A percentile compares a stretch with the other conserved stretches of the same genome.
Evolutionary conservation across 2,329 filamentous ascomycete genomes (phyloP).

Genomic region (Diaporthe australafricana): DNA sequence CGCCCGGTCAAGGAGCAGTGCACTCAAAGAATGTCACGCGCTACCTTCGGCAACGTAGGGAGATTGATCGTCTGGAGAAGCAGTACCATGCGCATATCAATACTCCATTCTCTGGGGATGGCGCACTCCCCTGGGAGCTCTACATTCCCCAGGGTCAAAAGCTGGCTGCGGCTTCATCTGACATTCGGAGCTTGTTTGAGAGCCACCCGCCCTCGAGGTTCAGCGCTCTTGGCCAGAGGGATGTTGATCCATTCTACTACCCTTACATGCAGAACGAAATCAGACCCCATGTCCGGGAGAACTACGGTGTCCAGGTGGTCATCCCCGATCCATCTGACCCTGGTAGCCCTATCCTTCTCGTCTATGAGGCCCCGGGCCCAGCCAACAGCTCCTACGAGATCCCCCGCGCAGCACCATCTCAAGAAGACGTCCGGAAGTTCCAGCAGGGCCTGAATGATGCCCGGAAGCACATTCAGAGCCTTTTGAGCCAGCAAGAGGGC

Average conservation of each 20-base stretch:
- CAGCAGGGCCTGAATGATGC: conserved; percentile 67
- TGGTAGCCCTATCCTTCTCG: conserved; percentile 74
- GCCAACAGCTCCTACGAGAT: conserved; percentile 61
- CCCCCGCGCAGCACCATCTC: conserved; percentile 63
- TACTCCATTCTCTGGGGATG: conserved; percentile 76
- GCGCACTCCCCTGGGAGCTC: conserved; percentile 85
- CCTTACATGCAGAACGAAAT: conserved; percentile 76
- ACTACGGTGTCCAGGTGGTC: conserved; percentile 79
- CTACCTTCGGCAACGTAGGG: conserved; percentile 85
- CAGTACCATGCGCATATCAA: conserved; percentile 89
- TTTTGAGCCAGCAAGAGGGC: conserved; percentile 70
- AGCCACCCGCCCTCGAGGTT: conserved; percentile 81
- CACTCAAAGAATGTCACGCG: conserved; percentile 90
- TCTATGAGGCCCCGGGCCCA: conserved; percentile 76
- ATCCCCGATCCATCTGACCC: conserved; percentile 73
- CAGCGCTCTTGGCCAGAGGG: conserved; percentile 59
- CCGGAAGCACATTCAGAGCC: conserved; percentile 65
- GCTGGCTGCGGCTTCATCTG: conserved; percentile 77
- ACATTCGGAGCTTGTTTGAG: conserved; percentile 79
- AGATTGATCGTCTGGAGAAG: conserved; percentile 85
- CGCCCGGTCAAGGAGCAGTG: conserved; percentile 76
- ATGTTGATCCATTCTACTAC: conserved; percentile 84
- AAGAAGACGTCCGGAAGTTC: conserved; percentile 64
- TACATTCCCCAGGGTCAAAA: conserved; percentile 91
- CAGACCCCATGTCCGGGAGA: conserved; percentile 71